A percentile compares a stretch with the other conserved stretches of the same genome.
These are phyloP conservation scores for Purpureocillium takamizusanense DNA, from an alignment of 2,329 filamentous ascomycete genomes.

Conservation along the genomic window DNA sequence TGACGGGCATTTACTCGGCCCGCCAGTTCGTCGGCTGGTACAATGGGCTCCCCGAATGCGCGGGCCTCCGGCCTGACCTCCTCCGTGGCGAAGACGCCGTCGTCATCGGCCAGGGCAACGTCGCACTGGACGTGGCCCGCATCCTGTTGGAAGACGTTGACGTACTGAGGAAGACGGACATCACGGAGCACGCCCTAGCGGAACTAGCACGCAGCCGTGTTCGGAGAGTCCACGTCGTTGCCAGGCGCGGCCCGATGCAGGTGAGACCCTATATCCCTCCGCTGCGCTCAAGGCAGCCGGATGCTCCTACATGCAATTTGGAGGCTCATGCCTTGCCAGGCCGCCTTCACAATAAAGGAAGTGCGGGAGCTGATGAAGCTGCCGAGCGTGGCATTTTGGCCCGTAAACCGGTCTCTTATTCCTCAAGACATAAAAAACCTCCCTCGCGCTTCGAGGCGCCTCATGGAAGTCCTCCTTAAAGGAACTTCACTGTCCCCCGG, in stretches of 20 bases:
- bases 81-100: constrained; percentile 71
- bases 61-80: constrained; percentile 63
- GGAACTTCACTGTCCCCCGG: constrained; percentile 48
- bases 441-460: constrained; percentile 63
- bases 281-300: too few species aligned
- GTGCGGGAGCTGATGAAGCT: constrained; percentile 79
- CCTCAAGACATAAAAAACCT: constrained; percentile 60
- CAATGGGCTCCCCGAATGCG: constrained; percentile 83
- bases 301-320: not conserved
- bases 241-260: constrained; percentile 81
- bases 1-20: constrained; percentile 75
- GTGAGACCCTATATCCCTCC: constrained; percentile 29
- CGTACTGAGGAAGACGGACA: constrained; percentile 72
- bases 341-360: constrained; percentile 93
- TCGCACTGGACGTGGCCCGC: constrained; percentile 86
- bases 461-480: constrained; percentile 74
- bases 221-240: constrained; percentile 76
- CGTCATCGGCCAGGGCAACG: constrained; percentile 90
- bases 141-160: constrained; percentile 74
- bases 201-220: constrained; percentile 63
- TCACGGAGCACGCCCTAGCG: constrained; percentile 74
- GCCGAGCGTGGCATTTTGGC: constrained; percentile 60
- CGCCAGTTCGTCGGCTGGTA: constrained; percentile 97
- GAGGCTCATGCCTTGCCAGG: constrained; percentile 35
- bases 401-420: constrained; percentile 56